Conservation (phyloP, 768 basidiomycete species). For the Tulasnella sp. region DNA sequence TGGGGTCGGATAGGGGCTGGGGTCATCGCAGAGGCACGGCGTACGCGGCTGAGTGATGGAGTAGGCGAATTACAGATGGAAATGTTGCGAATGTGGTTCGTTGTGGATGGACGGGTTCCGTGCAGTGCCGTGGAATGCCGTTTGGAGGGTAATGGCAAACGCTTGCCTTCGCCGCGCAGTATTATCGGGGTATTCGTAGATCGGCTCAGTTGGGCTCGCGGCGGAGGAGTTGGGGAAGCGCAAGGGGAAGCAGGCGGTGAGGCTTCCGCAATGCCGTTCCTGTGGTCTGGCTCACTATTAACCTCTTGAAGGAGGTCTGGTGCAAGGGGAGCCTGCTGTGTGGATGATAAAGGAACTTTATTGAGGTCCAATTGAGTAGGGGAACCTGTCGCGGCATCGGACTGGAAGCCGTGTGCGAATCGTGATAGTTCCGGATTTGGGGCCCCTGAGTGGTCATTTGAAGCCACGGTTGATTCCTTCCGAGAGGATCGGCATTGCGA, state of each 20-base stretch:
- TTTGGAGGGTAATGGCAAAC: background rate
- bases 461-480: background rate
- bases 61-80: background rate
- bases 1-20: background rate
- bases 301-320: background rate
- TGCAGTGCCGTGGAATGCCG: background rate
- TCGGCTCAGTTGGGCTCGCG: background rate
- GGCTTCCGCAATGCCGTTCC: background rate
- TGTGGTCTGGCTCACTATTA: background rate
- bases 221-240: slow-evolving; percentile 2
- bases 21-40: background rate
- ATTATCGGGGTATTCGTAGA: background rate
- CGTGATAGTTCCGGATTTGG: background rate
- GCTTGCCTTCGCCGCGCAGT: background rate
- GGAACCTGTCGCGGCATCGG: background rate
- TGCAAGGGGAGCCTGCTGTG: background rate
- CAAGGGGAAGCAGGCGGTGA: background rate
- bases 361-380: background rate
- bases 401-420: background rate
- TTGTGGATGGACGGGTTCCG: background rate
- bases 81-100: background rate
- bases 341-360: background rate
- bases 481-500: background rate
- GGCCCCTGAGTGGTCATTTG: background rate
- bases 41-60: background rate